Evolutionary conservation across 2,329 filamentous ascomycete genomes (phyloP), one percentile per base, ranked within the genome.

Genomic region (Alternaria novae-zelandiae): DNA sequence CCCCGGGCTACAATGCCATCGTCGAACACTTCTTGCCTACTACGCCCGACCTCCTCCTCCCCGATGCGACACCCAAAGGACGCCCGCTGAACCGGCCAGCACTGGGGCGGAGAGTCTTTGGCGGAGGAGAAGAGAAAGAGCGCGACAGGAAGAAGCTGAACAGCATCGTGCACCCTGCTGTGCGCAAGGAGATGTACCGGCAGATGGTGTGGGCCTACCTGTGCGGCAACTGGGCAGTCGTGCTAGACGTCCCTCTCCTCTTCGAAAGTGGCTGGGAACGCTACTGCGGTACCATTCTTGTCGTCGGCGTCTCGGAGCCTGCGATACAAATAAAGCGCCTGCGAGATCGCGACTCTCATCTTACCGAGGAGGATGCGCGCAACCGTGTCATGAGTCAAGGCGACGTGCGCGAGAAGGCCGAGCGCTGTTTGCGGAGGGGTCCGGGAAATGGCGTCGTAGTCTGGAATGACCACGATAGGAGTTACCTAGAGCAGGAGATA

Each of bases 91-190:
- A 99, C 82, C 87, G 96, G 1, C 91, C 93, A 0, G 94, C 92
- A 1, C 87, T 99, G 2, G 96, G 96, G 1, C 84, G 89, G 49
- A 86, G 94, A 60, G 92, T 99, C 2, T 99, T 99, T 78, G 96
- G 96, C 32, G 86, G 91, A 69, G 89, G 86, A 51, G 87, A 90
- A 26, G 90, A 93, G 70, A 85, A 87, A 60, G 86, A 87, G 72
- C 86, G 84, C 67, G 94, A 97, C 79, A 86, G 95, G 25, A 88
- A 86, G 56, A 89, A 91, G 28, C 85, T 99, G 13, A 98, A 98
- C 78, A 84, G 87, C 53, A 98, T 99, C 69, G 92, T 98, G 54
- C 96, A 99, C 78, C 96, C 96, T 0, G 94, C 93, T 0, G 94
- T 99, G 45, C 86, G 94, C 44, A 86, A 83, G 75, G 93, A 92